Conservation (phyloP, 768 basidiomycete species). For the Leccinellum luteum region DNA sequence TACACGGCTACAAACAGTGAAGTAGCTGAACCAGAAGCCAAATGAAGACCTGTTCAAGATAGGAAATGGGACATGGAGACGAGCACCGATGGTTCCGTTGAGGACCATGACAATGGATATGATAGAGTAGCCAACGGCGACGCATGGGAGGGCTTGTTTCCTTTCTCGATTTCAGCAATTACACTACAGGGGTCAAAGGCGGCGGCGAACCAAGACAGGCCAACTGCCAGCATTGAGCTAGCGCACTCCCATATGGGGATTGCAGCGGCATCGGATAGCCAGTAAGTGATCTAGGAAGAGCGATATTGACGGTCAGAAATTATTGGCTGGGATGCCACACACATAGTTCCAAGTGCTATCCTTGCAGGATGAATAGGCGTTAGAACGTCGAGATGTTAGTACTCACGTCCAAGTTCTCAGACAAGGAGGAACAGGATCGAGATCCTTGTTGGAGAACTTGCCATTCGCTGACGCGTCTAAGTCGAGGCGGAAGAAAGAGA, state of each 20-base stretch:
- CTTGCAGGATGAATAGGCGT: neutral
- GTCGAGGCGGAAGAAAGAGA: too few relatives aligned
- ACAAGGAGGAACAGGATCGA: slow-evolving; percentile 68
- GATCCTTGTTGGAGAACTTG: slow-evolving; percentile 71
- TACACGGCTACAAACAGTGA: slow-evolving; percentile 75
- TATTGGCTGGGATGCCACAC: slow-evolving; percentile 49
- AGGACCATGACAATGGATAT: slow-evolving; percentile 74
- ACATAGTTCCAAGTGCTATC: slow-evolving; percentile 57
- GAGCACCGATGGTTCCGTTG: slow-evolving; percentile 79
- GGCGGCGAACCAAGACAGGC: slow-evolving; percentile 59
- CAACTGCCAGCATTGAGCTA: slow-evolving; percentile 73
- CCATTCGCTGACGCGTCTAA: slow-evolving; percentile 41
- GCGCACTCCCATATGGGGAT: slow-evolving; percentile 41
- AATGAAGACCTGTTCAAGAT: slow-evolving; percentile 82
- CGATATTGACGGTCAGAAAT: slow-evolving; percentile 13
- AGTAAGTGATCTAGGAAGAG: slow-evolving; percentile 20
- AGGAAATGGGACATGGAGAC: slow-evolving; percentile 72
- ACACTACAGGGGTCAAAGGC: neutral
- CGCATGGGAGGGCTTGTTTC: slow-evolving; percentile 66
- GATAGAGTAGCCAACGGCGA: slow-evolving; percentile 68
- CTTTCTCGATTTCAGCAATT: slow-evolving; percentile 30
- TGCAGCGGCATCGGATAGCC: slow-evolving; percentile 27
- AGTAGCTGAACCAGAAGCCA: slow-evolving; percentile 89
- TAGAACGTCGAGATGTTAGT: neutral
- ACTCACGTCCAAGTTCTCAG: slow-evolving; percentile 59